These are phyloP conservation scores for Metschnikowia koreensis DNA, from an alignment of 805 yeast genomes.

Conservation along the genomic window DNA sequence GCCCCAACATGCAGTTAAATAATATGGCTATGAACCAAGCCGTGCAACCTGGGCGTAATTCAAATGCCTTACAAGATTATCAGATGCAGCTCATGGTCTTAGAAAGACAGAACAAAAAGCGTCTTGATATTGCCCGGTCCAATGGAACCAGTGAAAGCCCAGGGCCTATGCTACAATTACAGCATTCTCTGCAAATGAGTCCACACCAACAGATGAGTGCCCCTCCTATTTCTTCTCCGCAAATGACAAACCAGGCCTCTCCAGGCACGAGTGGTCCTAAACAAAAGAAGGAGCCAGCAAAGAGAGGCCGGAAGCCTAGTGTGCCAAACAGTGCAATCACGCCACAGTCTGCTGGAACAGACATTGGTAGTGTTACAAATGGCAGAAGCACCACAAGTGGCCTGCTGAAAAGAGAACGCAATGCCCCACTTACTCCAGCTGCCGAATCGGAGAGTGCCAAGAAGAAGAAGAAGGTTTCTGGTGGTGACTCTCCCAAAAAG, in stretches of 20 bases:
- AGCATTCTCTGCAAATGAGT: conserved; percentile 13
- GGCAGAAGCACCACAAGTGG: conserved; percentile 15
- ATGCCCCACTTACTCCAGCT: conserved; percentile 41
- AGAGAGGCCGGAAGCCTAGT: conserved; percentile 35
- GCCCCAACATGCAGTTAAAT: background rate
- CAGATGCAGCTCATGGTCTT: conserved; percentile 74
- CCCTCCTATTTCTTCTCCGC: conserved; percentile 35
- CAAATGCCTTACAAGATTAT: conserved; percentile 72
- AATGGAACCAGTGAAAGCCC: conserved; percentile 18
- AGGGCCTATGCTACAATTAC: conserved; percentile 10
- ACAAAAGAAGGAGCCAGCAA: conserved; percentile 32
- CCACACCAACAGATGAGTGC: conserved; percentile 16
- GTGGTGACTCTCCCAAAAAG: conserved; percentile 38
- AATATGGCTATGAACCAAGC: conserved; percentile 6
- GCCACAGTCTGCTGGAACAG: conserved; percentile 17
- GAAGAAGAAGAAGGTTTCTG: conserved; percentile 26
- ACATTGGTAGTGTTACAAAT: conserved; percentile 5
- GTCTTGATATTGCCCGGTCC: conserved; percentile 53
- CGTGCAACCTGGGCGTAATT: conserved; percentile 27
- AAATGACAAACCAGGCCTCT: conserved; percentile 33
- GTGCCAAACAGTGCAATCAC: conserved; percentile 19
- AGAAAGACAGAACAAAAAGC: conserved; percentile 72
- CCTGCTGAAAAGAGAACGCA: conserved; percentile 36
- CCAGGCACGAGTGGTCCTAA: conserved; percentile 27
- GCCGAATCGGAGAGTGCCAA: conserved; percentile 35